These are phyloP conservation scores for Lophiostoma macrostomum DNA, from an alignment of 495 filamentous ascomycete genomes.

Conservation along the genomic window DNA sequence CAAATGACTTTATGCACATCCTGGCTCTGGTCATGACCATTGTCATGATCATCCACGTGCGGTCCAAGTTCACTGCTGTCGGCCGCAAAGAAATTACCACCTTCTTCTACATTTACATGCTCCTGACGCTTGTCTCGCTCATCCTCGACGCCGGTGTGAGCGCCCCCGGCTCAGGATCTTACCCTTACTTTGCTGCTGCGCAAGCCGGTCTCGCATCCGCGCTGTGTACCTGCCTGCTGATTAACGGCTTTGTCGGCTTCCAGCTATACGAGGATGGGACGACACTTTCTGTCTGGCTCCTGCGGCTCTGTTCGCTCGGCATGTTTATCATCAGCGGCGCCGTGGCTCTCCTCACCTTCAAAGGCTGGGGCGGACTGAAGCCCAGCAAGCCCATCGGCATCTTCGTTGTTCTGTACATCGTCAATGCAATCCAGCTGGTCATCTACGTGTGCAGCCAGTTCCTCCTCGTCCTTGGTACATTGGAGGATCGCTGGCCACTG, in stretches of 20 bases:
- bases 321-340: constrained; percentile 88
- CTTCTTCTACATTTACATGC: constrained; percentile 96
- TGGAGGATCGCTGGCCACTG: constrained; percentile 93
- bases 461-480: constrained; percentile 80
- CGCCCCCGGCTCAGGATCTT: constrained; percentile 72
- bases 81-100: constrained; percentile 96
- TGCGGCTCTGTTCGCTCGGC: constrained; percentile 68
- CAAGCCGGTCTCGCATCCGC: constrained; percentile 91
- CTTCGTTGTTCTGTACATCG: constrained; percentile 88
- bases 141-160: constrained; percentile 91
- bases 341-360: constrained; percentile 88
- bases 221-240: constrained; percentile 79
- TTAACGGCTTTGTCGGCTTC: constrained; percentile 98
- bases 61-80: constrained; percentile 97
- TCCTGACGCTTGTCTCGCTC: constrained; percentile 82
- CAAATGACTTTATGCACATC: constrained; percentile 88
- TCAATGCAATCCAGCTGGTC: constrained; percentile 81
- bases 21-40: constrained; percentile 86
- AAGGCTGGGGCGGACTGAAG: constrained; percentile 79
- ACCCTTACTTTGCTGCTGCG: constrained; percentile 86
- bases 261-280: constrained; percentile 99
- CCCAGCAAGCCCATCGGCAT: constrained; percentile 83
- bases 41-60: constrained; percentile 94
- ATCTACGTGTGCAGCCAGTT: constrained; percentile 88
- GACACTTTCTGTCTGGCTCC: constrained; percentile 86